phyloP scores from a whole-genome alignment of 2,329 filamentous ascomycete species.

The Colletotrichum sojae region DNA sequence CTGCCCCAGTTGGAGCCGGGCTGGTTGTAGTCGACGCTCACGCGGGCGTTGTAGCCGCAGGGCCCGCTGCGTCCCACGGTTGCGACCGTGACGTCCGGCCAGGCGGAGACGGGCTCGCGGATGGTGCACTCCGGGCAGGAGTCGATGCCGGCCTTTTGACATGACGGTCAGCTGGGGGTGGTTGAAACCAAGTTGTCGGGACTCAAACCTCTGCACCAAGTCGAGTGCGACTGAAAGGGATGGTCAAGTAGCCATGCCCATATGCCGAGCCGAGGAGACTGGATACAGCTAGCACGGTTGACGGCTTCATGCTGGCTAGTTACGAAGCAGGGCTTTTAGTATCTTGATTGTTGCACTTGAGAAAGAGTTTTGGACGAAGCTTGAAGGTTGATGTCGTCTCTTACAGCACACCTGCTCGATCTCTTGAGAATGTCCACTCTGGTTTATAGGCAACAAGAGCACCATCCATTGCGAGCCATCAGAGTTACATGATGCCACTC shows the following conservation, averaged over 20 bases:
- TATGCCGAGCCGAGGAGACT: conserved; percentile 36
- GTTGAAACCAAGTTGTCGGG: too few species aligned
- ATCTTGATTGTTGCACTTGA: too few species aligned
- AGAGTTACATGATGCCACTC: neutral
- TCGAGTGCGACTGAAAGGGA: conserved; percentile 59
- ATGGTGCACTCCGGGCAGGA: conserved; percentile 69
- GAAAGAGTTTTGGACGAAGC: too few species aligned
- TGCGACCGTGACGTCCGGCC: conserved; percentile 63
- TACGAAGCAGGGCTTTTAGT: neutral
- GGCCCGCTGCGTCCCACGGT: conserved; percentile 63
- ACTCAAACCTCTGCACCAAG: conserved; percentile 57
- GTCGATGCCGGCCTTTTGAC: conserved; percentile 60
- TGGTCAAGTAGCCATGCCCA: conserved; percentile 62
- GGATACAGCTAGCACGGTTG: neutral
- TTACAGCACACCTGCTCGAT: neutral
- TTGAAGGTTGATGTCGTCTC: neutral
- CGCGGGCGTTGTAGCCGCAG: conserved; percentile 68
- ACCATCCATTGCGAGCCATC: neutral
- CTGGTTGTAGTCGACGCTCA: conserved; percentile 67
- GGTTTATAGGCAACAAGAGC: neutral
- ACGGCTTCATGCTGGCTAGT: neutral
- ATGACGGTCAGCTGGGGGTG: neutral
- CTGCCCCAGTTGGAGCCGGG: conserved; percentile 61
- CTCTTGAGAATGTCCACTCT: neutral
- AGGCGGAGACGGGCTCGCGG: conserved; percentile 65